These are phyloP conservation scores for Rhodocollybia butyracea DNA, from an alignment of 768 basidiomycete genomes.

Conservation along the genomic window DNA sequence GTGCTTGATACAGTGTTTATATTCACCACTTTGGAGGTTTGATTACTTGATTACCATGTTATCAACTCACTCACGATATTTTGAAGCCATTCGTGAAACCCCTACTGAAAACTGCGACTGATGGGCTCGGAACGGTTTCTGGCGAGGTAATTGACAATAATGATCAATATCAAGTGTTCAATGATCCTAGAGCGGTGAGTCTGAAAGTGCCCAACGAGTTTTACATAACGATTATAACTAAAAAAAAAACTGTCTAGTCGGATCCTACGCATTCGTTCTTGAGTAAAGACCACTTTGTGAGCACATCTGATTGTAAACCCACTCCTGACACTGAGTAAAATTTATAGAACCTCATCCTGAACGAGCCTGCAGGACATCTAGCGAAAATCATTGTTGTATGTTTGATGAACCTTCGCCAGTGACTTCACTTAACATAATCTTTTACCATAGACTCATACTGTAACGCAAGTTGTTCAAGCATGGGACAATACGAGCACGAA, in stretches of 20 bases:
- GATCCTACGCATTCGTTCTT: slow-evolving; percentile 89
- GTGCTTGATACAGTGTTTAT: slow-evolving; percentile 55
- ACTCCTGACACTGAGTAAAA: neutral
- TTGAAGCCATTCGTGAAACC: slow-evolving; percentile 79
- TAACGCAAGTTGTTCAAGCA: slow-evolving; percentile 67
- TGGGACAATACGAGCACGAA: slow-evolving; percentile 75
- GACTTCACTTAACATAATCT: neutral
- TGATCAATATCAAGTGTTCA: slow-evolving; percentile 88
- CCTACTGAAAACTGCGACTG: slow-evolving; percentile 66
- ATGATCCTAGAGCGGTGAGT: slow-evolving; percentile 73
- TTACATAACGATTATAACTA: neutral
- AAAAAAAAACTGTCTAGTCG: slow-evolving; percentile 38
- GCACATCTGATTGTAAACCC: slow-evolving; percentile 24
- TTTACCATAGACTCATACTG: slow-evolving; percentile 51
- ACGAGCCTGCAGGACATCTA: slow-evolving; percentile 77
- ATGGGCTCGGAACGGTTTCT: slow-evolving; percentile 58
- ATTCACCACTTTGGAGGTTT: slow-evolving; percentile 80
- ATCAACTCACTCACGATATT: neutral
- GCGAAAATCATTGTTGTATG: slow-evolving; percentile 67
- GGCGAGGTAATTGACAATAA: slow-evolving; percentile 75
- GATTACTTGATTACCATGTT: neutral
- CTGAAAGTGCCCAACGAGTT: neutral
- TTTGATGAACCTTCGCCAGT: slow-evolving; percentile 10
- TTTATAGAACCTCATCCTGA: slow-evolving; percentile 68
- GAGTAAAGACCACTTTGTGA: slow-evolving; percentile 85